Conservation (phyloP, 495 filamentous ascomycete genomes). For the Parathielavia hyrcaniae region DNA sequence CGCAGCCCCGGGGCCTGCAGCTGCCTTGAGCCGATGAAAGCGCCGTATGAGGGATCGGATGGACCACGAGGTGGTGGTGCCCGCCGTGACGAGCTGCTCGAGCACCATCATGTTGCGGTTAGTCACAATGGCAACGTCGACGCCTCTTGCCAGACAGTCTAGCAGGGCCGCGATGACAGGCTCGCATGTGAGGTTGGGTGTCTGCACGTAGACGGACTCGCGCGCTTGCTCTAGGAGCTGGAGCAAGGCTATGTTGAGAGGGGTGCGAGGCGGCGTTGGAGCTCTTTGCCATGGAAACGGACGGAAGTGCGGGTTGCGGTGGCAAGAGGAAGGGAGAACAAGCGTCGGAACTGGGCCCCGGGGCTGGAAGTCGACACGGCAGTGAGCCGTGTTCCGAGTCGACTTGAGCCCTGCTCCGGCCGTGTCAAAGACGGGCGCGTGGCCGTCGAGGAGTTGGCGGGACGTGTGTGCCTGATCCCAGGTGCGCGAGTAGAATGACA, state of each 20-base stretch:
- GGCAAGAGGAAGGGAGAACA: conserved; percentile 63
- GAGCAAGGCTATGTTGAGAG: conserved; percentile 59
- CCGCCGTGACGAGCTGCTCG: conserved; percentile 66
- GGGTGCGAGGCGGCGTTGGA: conserved; percentile 52
- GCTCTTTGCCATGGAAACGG: conserved; percentile 40
- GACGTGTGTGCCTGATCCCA: conserved; percentile 40
- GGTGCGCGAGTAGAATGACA: conserved; percentile 54
- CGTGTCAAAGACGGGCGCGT: neutral
- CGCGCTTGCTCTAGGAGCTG: conserved; percentile 47
- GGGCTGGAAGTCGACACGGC: conserved; percentile 4
- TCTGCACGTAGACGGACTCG: conserved; percentile 56
- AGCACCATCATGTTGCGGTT: conserved; percentile 62
- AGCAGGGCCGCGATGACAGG: conserved; percentile 52
- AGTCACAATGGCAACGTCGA: conserved; percentile 58
- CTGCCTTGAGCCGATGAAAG: conserved; percentile 33
- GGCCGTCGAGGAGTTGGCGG: neutral
- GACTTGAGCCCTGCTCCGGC: conserved; percentile 6
- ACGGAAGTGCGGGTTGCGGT: conserved; percentile 52
- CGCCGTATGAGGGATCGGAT: conserved; percentile 47
- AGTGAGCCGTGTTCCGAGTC: conserved; percentile 20
- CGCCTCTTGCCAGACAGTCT: conserved; percentile 49
- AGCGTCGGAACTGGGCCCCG: conserved; percentile 39
- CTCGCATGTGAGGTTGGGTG: conserved; percentile 61
- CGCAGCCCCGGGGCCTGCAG: neutral
- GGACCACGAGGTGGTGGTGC: conserved; percentile 56